These are phyloP conservation scores for Wilhelminamyces savonicus DNA, from an alignment of 805 yeast species.

Conservation along the genomic window DNA sequence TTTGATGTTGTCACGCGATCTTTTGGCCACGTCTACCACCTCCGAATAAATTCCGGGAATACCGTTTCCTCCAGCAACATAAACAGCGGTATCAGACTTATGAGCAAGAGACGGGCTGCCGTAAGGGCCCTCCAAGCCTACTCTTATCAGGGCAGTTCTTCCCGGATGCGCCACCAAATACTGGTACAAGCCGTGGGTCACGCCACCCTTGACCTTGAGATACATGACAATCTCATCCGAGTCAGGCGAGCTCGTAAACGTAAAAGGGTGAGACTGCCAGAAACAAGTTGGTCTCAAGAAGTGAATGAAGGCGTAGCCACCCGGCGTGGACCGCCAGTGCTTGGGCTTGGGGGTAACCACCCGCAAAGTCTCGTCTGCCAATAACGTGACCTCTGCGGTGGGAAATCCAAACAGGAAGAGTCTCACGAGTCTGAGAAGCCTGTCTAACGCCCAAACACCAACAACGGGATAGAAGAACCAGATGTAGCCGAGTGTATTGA, in stretches of 20 bases:
- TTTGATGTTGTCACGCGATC: slow-evolving; percentile 9
- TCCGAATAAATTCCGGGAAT: slow-evolving; percentile 51
- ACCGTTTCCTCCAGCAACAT: slow-evolving; percentile 73
- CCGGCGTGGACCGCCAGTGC: slow-evolving; percentile 51
- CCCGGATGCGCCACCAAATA: slow-evolving; percentile 22
- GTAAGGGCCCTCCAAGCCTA: slow-evolving; percentile 62
- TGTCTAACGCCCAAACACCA: slow-evolving; percentile 68
- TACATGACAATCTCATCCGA: slow-evolving; percentile 19
- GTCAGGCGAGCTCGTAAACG: slow-evolving; percentile 16
- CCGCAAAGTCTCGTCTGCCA: slow-evolving; percentile 42
- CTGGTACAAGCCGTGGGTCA: slow-evolving; percentile 25
- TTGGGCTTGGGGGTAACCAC: slow-evolving; percentile 46
- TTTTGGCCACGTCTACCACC: slow-evolving; percentile 22
- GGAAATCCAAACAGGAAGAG: slow-evolving; percentile 57
- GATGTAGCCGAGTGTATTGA: slow-evolving; percentile 13
- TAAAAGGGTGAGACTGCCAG: slow-evolving; percentile 69
- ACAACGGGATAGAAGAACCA: slow-evolving; percentile 43
- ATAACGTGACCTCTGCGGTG: slow-evolving; percentile 37
- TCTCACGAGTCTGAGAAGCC: slow-evolving; percentile 50
- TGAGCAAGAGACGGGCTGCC: slow-evolving; percentile 47
- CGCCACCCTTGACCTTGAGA: slow-evolving; percentile 32
- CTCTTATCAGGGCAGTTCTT: slow-evolving; percentile 18
- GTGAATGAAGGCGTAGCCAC: slow-evolving; percentile 57
- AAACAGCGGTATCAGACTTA: slow-evolving; percentile 47
- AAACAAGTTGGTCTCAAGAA: slow-evolving; percentile 39